Evolutionary conservation across 2,329 filamentous ascomycete species (phyloP), one percentile per base, ranked within the genome.

Genomic region (Hirsutella thompsonii): DNA sequence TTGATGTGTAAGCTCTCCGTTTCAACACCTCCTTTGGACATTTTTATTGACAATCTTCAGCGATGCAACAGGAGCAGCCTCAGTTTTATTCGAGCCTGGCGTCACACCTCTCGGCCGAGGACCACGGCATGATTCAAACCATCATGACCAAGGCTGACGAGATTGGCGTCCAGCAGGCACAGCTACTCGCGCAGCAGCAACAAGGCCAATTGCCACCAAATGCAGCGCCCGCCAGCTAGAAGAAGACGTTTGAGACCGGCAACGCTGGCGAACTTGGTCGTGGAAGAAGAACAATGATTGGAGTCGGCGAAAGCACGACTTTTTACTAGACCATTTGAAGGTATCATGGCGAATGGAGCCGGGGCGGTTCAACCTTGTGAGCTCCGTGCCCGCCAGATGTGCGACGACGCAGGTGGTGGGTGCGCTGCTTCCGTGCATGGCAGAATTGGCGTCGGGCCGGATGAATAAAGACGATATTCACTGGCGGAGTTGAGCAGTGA

Each of bases 41-140:
- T 26, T 11, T 8, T 32, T 36, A 14, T 21, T 20, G 19, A 33
- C 32, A 20, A 32, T 19, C 10, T 4, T 11, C 57, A 94, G 88
- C 76, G 61, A 76, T 96, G 57, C 87, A 95, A 74, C 80, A 83
- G 65, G 83, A 89, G 53, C 88, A 95, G 55, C 89, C 90, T 14
- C 83, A 89, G 50, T 81, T 94, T 50, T 98, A 96, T 59, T 69
- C 80, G 35, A 81, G 72, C 44, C 70, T 98, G 44, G 87, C 86
- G 19, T 78, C 81, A 50, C 83, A 86, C 46, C 74, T 96, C 33
- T 79, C 76, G 30, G 70, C 78, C 1, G 85, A 92, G 38, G 89
- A 96, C 57, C 85, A 92, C 59, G 74, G 74, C 47, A 72, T 93
- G 38, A 75, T 96, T 46, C 81, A 93, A 58, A 74, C 69, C 19